Conservation (phyloP, 768 basidiomycete genomes). For the Kwoniella pini region DNA sequence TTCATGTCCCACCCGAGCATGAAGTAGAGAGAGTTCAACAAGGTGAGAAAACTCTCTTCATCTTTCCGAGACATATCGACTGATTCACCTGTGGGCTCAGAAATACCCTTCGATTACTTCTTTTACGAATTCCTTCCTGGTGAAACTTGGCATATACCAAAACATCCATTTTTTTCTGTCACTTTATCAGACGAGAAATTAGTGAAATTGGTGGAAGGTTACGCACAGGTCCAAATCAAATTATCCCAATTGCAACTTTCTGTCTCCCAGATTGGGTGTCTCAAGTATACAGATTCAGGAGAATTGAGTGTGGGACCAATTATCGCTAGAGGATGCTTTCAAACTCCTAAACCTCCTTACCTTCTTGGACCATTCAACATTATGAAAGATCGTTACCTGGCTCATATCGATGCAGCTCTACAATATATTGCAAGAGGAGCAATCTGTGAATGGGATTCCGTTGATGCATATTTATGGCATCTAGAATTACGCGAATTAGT, state of each 20-base stretch:
- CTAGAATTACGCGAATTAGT: conserved; percentile 9
- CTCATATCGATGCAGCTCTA: conserved; percentile 11
- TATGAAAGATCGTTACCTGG: conserved; percentile 11
- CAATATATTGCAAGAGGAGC: background rate
- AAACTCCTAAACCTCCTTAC: conserved; percentile 4
- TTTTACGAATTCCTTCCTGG: conserved; percentile 11
- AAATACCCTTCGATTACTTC: conserved; percentile 15
- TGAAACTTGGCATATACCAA: background rate
- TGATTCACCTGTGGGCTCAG: too few relatives aligned
- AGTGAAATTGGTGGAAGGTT: background rate
- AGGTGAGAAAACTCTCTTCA: too few relatives aligned
- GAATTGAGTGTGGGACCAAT: conserved; percentile 2
- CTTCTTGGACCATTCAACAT: conserved; percentile 19
- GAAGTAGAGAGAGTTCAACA: too few relatives aligned
- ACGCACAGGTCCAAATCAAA: background rate
- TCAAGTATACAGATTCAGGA: background rate
- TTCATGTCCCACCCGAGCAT: too few relatives aligned
- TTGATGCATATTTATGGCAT: conserved; percentile 4
- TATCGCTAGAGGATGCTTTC: background rate
- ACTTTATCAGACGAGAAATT: conserved; percentile 1
- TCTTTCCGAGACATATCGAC: too few relatives aligned
- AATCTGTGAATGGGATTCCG: background rate
- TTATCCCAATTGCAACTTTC: background rate
- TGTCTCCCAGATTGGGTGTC: background rate
- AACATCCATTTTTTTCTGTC: conserved; percentile 1